A percentile compares a stretch with the other conserved stretches of the same genome.
Evolutionary conservation across 2,329 filamentous ascomycete species (phyloP).

Genomic region (Phaeosphaeria sp.): DNA sequence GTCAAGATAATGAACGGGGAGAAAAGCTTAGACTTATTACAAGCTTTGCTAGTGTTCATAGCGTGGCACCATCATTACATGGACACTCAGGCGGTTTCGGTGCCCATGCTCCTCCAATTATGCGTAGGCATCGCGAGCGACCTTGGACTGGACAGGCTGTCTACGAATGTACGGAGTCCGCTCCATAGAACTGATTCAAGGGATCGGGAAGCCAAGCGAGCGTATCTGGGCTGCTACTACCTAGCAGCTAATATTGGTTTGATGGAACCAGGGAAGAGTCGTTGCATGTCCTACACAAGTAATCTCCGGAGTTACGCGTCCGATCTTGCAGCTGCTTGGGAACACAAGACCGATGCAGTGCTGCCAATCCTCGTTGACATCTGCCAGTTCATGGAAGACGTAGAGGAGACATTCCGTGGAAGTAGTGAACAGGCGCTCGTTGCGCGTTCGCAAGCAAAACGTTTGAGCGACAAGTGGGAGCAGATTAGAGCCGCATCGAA

Average conservation of each 20-base stretch:
- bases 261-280: conserved; percentile 31
- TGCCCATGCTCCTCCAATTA: conserved; percentile 43
- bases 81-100: conserved; percentile 42
- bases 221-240: conserved; percentile 47
- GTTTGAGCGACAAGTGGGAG: conserved; percentile 44
- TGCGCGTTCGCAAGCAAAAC: conserved; percentile 40
- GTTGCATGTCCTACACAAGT: conserved; percentile 34
- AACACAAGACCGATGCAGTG: conserved; percentile 38
- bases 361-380: conserved; percentile 40
- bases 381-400: conserved; percentile 45
- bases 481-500: conserved; percentile 36
- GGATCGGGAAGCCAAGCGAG: conserved; percentile 42
- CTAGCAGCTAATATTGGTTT: conserved; percentile 36
- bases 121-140: conserved; percentile 43
- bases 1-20: conserved; percentile 46
- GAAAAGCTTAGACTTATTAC: conserved; percentile 21
- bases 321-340: conserved; percentile 39
- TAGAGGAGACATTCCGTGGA: conserved; percentile 41
- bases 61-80: conserved; percentile 49
- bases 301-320: conserved; percentile 40
- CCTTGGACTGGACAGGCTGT: conserved; percentile 37
- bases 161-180: conserved; percentile 23
- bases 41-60: conserved; percentile 39
- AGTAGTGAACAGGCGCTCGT: conserved; percentile 38
- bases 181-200: conserved; percentile 27